Conservation (phyloP, 129 eudicot genomes). For the carrot (Daucus carota) region DNA sequence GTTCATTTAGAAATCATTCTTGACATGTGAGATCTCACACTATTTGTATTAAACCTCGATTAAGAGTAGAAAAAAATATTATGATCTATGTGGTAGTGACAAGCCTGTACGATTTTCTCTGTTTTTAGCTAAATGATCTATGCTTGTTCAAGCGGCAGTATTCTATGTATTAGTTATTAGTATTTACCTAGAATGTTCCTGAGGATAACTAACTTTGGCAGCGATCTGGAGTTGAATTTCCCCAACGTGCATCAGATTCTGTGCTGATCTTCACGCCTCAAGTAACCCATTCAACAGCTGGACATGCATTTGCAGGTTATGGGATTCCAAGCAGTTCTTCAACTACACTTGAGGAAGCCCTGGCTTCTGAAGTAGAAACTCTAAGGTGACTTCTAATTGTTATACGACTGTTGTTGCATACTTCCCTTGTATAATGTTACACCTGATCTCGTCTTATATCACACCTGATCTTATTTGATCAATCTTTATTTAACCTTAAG, state of each 20-base stretch:
- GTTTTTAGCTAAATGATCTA: neutral
- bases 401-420: neutral
- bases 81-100: neutral
- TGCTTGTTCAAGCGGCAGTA: neutral
- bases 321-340: conserved; percentile 83
- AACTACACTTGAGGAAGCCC: conserved; percentile 71
- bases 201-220: conserved; percentile 7
- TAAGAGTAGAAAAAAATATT: too few relatives aligned
- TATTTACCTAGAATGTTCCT: neutral
- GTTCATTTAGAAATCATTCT: neutral
- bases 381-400: conserved; percentile 39
- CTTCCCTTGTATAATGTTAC: neutral
- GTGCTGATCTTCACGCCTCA: conserved; percentile 78
- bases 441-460: neutral
- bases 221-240: conserved; percentile 68
- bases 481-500: conserved; percentile 26
- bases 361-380: conserved; percentile 56
- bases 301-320: conserved; percentile 49
- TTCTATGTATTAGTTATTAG: neutral
- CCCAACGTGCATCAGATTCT: conserved; percentile 51
- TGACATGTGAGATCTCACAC: neutral
- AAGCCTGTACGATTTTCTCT: neutral
- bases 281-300: conserved; percentile 33
- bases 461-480: neutral
- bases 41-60: neutral